Percentiles rank a stretch among this genome's conserved stretches.
Evolutionary conservation across 768 basidiomycete genomes (phyloP).

Genomic region (Trametes villosa): DNA sequence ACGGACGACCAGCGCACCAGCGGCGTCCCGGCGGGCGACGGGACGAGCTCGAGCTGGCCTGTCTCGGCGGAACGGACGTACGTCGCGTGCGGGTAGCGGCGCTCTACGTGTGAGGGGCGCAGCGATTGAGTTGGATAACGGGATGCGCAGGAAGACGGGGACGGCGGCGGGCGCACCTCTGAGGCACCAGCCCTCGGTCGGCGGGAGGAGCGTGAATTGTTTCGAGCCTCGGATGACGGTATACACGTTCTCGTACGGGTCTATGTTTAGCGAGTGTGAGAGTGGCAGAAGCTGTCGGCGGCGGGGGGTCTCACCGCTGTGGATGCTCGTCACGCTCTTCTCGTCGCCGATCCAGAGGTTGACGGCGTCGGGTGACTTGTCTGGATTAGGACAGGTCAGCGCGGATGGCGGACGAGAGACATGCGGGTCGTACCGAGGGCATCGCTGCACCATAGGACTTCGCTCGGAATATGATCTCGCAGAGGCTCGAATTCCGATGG

Average conservation of each 20-base stretch:
- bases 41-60: constrained; percentile 34
- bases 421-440: constrained; percentile 63
- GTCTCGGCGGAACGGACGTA: constrained; percentile 49
- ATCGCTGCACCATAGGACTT: constrained; percentile 76
- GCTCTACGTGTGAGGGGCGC: constrained; percentile 19
- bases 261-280: constrained; percentile 39
- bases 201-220: constrained; percentile 84
- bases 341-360: constrained; percentile 91
- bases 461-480: constrained; percentile 65
- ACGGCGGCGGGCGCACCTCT: constrained; percentile 66
- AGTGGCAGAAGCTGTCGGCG: neutral
- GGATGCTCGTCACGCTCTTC: constrained; percentile 80
- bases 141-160: neutral
- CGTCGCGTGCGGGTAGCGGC: constrained; percentile 57
- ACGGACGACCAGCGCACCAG: constrained; percentile 86
- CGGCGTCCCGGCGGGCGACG: constrained; percentile 39
- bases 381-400: constrained; percentile 37
- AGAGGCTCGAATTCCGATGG: constrained; percentile 66
- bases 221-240: constrained; percentile 84
- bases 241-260: constrained; percentile 95
- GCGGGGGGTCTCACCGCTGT: constrained; percentile 64
- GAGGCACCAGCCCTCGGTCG: constrained; percentile 86
- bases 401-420: constrained; percentile 1
- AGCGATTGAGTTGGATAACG: neutral
- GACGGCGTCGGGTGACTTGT: constrained; percentile 78